Base-by-base conservation (phyloP, 192 early-diverging fungal genomes). In the Diversispora epigaea region DNA sequence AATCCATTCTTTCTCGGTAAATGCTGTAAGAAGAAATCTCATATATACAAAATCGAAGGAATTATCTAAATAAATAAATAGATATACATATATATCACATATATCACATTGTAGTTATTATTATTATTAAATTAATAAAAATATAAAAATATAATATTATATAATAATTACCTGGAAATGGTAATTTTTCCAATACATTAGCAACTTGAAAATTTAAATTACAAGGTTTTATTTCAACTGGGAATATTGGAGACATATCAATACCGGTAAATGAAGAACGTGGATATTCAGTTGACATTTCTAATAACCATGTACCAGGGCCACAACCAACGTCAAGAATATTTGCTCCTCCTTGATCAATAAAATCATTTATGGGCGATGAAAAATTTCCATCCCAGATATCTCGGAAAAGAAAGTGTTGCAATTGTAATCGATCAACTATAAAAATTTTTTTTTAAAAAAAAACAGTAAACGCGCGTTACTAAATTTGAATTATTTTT, bases 21-120 rank as follows among this genome's bases (percentile, higher is more conserved):
- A 79, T 5, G 69, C 81, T 17, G 78, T 68, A 17, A 83, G 72
- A 54, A 86, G 64, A 58, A 85, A 83, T 19, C 85, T 79, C 60
- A 83, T 80, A 66, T 87, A 81, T 25, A 87, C 84, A 76, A 81
- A 84, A 40, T 86, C 85, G 47, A 86, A 86, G 25, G 25, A 32
- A 32, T 32, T 32, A 32, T 32, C 25, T 32, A 32, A 32, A 32
- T 32, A 32, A 32, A 32, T 32, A 32, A 32, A 32, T 32, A 32
- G 25, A 32, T 1, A 32, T 32, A 32, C 25, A 2, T 32, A 32
- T 32, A 32, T 1, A 32, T 32, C 25, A 32, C 25, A 2, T 32
- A 32, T 32, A 32, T 1, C 0, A 1, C 25, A 32, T 32, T 32
- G 25, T 32, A 32, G 2, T 32, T 32, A 32, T 32, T 32, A 32